Evolutionary conservation across 805 yeast genomes (phyloP).

Genomic region (Nakazawaea populi): DNA sequence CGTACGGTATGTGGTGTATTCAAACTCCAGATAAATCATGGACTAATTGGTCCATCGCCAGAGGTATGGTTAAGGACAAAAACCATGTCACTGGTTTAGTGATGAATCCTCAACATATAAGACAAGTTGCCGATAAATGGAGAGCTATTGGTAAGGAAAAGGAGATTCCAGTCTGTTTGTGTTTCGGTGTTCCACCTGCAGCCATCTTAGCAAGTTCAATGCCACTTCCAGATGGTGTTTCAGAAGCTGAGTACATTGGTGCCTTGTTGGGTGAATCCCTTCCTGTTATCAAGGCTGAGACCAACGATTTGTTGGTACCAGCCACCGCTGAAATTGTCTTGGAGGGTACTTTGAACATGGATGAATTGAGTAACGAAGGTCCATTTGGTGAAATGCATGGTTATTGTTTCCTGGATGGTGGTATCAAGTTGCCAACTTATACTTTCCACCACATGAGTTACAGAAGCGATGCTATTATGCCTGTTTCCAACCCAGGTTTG

Average conservation of each 20-base stretch:
- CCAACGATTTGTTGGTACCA: conserved; percentile 20
- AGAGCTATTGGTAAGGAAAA: conserved; percentile 18
- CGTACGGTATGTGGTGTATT: conserved; percentile 22
- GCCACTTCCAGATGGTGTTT: conserved; percentile 20
- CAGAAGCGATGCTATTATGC: conserved; percentile 21
- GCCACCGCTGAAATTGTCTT: conserved; percentile 21
- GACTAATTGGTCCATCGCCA: conserved; percentile 26
- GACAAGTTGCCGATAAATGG: conserved; percentile 20
- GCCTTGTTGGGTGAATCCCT: conserved; percentile 22
- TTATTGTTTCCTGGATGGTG: conserved; percentile 18
- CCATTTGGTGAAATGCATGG: conserved; percentile 28
- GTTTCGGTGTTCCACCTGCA: conserved; percentile 26
- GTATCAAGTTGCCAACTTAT: conserved; percentile 22
- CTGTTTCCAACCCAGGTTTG: conserved; percentile 23
- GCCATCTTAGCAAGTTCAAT: conserved; percentile 20
- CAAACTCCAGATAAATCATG: conserved; percentile 22
- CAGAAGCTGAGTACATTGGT: conserved; percentile 21
- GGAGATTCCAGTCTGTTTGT: conserved; percentile 18
- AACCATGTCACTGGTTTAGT: conserved; percentile 22
- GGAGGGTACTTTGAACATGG: conserved; percentile 19
- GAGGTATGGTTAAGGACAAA: conserved; percentile 20
- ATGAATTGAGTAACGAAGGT: conserved; percentile 17
- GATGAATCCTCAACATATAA: conserved; percentile 21
- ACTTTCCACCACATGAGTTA: conserved; percentile 18
- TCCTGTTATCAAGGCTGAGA: conserved; percentile 19